Base-by-base conservation (phyloP, 106 monocot species). In the Alisma plantagoaquatica region DNA sequence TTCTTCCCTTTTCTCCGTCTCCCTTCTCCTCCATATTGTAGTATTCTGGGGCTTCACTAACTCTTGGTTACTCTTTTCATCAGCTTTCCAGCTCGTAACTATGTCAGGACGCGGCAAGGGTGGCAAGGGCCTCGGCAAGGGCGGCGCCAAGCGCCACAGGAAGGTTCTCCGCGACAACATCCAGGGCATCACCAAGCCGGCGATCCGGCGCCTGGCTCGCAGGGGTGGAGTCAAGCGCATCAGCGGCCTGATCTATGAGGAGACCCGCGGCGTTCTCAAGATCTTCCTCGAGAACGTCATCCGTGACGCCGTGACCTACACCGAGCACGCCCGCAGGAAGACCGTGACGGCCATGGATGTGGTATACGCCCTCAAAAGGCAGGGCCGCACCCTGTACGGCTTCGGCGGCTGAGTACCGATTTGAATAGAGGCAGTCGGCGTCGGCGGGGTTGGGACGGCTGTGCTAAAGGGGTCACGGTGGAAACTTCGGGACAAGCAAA, bases 141-240 rank as follows among this genome's bases (percentile, higher is more conserved):
- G 61, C 19, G 61, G 61, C 3, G 61, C 61, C n/a, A 61, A 61
- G 61, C 41, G 61, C 41, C 61, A 61, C 61, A 46, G 61, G 48
- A 89, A 89, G 63, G 88, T 89, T 0, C 84, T 91, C 12, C 74
- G 91, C 1, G 91, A 91, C 54, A 91, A 91, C 73, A 91, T 91
- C 70, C 91, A 91, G 54, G 91, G 91, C 10, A 91, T 91, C 75
- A 91, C 91, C 28, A 91, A 91, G 78, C 91, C 84, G 24, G 91
- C 85, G 3, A 91, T 85, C 59, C 85, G 85, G 6, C 73, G 91
- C 1, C 59, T 91, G 33, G 91, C 91, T 0, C 49, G 91, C 16
- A 69, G 91, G 11, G 91, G 91, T 27, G 91, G 91, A 15, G 91
- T 91, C 14, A 91, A 91, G 84, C 71, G 91, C n/a, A 91, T 91